Evolutionary conservation across 106 monocot genomes (phyloP).

Genomic region (Acorus calamus): DNA sequence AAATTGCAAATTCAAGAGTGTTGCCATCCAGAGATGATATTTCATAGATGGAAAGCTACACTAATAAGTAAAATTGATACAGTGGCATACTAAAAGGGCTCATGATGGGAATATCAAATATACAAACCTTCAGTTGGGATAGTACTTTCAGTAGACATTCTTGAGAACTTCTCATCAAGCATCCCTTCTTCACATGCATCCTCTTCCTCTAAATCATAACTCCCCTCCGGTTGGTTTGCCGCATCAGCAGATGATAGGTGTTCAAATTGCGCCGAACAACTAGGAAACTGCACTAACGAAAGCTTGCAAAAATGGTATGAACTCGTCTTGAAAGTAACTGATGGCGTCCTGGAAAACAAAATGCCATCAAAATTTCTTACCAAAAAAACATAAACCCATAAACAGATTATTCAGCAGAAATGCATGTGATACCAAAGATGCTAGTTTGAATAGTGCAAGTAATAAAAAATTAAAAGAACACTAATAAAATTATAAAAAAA

Average conservation of each 20-base stretch:
- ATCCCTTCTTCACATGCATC: neutral
- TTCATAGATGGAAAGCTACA: too few relatives aligned
- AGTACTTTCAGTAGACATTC: neutral
- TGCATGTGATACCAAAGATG: too few relatives aligned
- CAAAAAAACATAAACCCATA: slow-evolving; percentile 10
- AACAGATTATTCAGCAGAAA: neutral
- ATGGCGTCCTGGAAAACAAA: slow-evolving; percentile 42
- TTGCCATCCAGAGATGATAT: neutral
- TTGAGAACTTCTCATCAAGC: neutral
- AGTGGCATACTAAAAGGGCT: too few relatives aligned
- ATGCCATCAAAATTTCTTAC: neutral
- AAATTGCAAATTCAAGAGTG: neutral
- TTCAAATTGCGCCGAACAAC: neutral
- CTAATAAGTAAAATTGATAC: too few relatives aligned
- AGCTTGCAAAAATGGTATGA: slow-evolving; percentile 90
- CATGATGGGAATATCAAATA: neutral
- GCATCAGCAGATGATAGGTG: neutral
- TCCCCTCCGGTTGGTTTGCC: slow-evolving; percentile 6
- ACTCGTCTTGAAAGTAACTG: slow-evolving; percentile 51
- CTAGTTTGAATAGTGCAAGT: too few relatives aligned
- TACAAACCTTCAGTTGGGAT: slow-evolving; percentile 13
- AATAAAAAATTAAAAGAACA: neutral
- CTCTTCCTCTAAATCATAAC: slow-evolving; percentile 1
- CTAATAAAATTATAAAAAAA: neutral
- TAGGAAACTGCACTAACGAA: slow-evolving; percentile 57